Conservation (phyloP, 768 basidiomycete species). For the Lentinula lateritia region DNA sequence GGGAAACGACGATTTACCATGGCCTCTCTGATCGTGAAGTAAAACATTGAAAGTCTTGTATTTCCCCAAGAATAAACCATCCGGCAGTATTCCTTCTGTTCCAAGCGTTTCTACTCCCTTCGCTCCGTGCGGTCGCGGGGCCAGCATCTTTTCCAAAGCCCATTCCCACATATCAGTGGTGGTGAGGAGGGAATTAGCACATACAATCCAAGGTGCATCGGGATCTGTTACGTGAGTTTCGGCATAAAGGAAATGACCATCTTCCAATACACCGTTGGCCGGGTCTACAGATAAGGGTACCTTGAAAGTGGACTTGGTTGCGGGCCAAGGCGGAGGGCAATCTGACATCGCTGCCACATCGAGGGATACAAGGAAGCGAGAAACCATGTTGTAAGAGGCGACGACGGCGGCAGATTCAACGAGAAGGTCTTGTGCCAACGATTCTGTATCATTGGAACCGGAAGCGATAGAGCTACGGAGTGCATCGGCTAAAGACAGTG, state of each 20-base stretch:
- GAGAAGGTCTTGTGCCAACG: slow-evolving; percentile 35
- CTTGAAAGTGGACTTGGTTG: slow-evolving; percentile 25
- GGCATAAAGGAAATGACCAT: slow-evolving; percentile 33
- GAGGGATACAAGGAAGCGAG: slow-evolving; percentile 55
- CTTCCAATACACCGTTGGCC: slow-evolving; percentile 6
- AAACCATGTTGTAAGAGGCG: slow-evolving; percentile 64
- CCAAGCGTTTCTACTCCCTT: neutral
- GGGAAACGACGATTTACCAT: slow-evolving; percentile 38
- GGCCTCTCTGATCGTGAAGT: slow-evolving; percentile 47
- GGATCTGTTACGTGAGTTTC: slow-evolving; percentile 33
- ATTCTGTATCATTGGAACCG: slow-evolving; percentile 18
- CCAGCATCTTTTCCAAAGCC: slow-evolving; percentile 35
- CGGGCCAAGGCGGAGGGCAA: slow-evolving; percentile 41
- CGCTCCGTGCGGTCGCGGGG: slow-evolving; percentile 9
- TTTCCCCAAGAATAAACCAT: slow-evolving; percentile 11
- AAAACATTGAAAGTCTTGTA: slow-evolving; percentile 37
- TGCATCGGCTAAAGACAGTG: slow-evolving; percentile 32
- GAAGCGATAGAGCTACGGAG: slow-evolving; percentile 17
- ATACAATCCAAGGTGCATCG: slow-evolving; percentile 44
- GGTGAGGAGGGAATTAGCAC: slow-evolving; percentile 47
- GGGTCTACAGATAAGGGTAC: slow-evolving; percentile 26
- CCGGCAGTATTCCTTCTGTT: slow-evolving; percentile 4
- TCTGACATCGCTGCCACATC: slow-evolving; percentile 54
- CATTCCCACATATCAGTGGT: slow-evolving; percentile 43
- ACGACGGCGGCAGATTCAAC: slow-evolving; percentile 51